Evolutionary conservation across 768 basidiomycete species (phyloP), one percentile per base, ranked within the genome.

Genomic region (Pisolithus tinctorius): DNA sequence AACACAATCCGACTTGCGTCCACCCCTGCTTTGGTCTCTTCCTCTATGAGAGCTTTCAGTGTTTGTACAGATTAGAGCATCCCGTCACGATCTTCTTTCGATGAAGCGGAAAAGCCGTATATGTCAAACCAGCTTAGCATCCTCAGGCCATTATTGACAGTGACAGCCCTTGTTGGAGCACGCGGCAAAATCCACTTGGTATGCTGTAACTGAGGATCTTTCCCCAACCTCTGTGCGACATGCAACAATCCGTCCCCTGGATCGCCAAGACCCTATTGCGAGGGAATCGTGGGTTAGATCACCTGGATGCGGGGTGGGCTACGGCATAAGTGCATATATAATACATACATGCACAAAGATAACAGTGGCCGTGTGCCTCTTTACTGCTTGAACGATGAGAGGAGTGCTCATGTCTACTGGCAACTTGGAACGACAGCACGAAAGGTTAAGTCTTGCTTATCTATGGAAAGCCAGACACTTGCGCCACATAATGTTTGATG

Each of bases 151-250:
- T 31, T n/a, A 10, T 52, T 52, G 17, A 38, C 58, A 43, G 10
- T 70, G 67, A 51, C 17, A 4, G 40, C 20, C 48, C 41, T 48
- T 27, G 20, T 9, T 54, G 61, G 71, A 11, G 51, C 51, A 51
- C 91, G 83, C 20, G 92, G 92, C 59, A 36, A 65, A 47, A 40
- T 20, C 52, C 50, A 34, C 48, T 53, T 37, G 50, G 48, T 11
- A 52, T 69, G 67, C 80, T 83, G 65, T 83, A 79, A 52, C 73
- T 78, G 63, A 82, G 82, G 26, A 38, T 80, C 71, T 61, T 78
- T 84, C 64, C 71, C 74, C 39, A 76, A 70, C 31, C 75, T 26
- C 62, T 38, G 69, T 6, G 26, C 43, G 6, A 26, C 13, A n/a
- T 27, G 26, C 16, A 30, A 16, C 43, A 11, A 45, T 14, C 43